Evolutionary conservation across 2,329 filamentous ascomycete genomes (phyloP), one percentile per base, ranked within the genome.

Genomic region (Aspergillus jensenii): DNA sequence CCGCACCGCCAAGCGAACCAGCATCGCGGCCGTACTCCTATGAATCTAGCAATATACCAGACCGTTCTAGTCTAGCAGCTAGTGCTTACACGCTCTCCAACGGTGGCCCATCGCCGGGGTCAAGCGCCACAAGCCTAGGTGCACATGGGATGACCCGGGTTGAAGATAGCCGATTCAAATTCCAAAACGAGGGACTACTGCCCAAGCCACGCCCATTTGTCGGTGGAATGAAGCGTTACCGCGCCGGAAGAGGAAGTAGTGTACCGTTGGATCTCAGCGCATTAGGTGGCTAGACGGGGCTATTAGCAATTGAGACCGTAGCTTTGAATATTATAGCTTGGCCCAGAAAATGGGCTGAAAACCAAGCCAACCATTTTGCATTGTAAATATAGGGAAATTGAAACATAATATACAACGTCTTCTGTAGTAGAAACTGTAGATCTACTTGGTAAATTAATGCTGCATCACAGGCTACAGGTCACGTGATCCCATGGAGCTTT

Each of bases 181-280:
- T 97, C 71, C 89, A 93, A 66, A 85, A 88, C 47, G 93, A 97
- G 67, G 84, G 82, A 37, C 82, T 90, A 65, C 82, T 98, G 47
- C 93, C 95, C 0, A 93, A 92, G 67, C 93, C 93, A 21, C 83
- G 93, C 68, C 87, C 90, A 2, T 97, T 96, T 70, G 77, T 81
- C 1, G 89, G 89, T n/a, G 86, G 85, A 3, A 78, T 83, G 19
- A 92, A 89, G 72, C 87, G 86, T 71, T 99, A 98, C 75, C 83
- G 93, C 62, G 95, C 95, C 37, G 95, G 95, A 8, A 85, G 93
- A 71, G 93, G 92, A 33, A 97, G 92, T 77, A 97, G 90, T 79
- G 93, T 98, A 65, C 95, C 95, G 31, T 79, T 98, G 67, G 91
- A 98, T 79, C 76, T 99, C 70, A 85, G 63, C 56, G 69, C 71